phyloP scores from a whole-genome alignment of 306 rosid species.

The Glycine soja region DNA sequence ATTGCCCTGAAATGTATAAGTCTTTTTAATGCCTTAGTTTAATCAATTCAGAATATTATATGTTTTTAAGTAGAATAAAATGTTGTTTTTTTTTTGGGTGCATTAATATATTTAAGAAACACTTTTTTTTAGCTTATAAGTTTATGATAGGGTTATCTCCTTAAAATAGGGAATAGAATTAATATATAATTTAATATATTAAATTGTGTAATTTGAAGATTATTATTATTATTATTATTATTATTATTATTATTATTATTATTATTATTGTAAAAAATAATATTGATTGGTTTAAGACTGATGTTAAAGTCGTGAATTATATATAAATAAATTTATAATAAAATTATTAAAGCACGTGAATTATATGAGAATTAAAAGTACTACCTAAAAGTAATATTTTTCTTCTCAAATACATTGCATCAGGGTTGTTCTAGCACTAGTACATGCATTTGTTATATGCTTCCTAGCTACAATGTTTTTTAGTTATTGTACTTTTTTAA shows the following conservation, averaged over 20 bases:
- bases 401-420: background rate
- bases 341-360: too few relatives aligned
- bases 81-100: background rate
- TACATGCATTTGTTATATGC: background rate
- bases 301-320: too few relatives aligned
- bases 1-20: background rate
- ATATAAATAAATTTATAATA: too few relatives aligned
- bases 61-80: background rate
- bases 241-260: too few relatives aligned
- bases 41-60: background rate
- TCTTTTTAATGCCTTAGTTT: slow-evolving; percentile 29
- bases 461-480: background rate
- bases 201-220: too few relatives aligned
- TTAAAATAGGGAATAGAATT: background rate
- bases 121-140: background rate
- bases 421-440: background rate
- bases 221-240: too few relatives aligned
- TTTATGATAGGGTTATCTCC: slow-evolving; percentile 27
- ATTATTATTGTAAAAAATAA: too few relatives aligned
- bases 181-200: too few relatives aligned
- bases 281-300: too few relatives aligned
- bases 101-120: slow-evolving; percentile 18
- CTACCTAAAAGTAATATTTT: background rate
- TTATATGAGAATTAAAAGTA: background rate
- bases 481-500: background rate